Conservation (phyloP, 352 stramenopile genomes). For the Peronospora farinosa region DNA sequence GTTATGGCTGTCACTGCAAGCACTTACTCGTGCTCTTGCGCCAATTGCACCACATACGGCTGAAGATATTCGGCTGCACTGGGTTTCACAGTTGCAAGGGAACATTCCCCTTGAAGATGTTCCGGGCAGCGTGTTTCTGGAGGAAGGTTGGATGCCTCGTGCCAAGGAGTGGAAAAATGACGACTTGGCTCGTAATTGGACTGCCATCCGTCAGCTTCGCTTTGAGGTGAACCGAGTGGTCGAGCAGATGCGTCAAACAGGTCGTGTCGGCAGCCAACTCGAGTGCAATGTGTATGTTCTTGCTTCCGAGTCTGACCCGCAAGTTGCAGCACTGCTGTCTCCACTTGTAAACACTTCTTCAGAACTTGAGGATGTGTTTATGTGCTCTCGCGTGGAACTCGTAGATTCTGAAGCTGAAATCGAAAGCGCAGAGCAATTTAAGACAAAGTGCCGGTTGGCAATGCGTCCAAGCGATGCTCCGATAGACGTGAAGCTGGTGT, state of each 20-base stretch:
- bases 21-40: constrained; percentile 59
- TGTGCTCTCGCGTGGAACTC: constrained; percentile 61
- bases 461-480: constrained; percentile 33
- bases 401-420: constrained; percentile 33
- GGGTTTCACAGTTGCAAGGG: constrained; percentile 42
- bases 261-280: constrained; percentile 57
- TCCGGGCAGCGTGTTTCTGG: constrained; percentile 63
- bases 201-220: constrained; percentile 82
- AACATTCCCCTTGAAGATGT: constrained; percentile 47
- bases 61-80: constrained; percentile 94
- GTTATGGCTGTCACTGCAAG: constrained; percentile 58
- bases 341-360: constrained; percentile 10
- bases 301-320: constrained; percentile 32
- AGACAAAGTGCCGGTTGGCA: constrained; percentile 32
- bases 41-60: constrained; percentile 94
- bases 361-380: constrained; percentile 64
- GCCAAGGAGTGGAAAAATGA: constrained; percentile 47
- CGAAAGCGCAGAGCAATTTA: constrained; percentile 26
- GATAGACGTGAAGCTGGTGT: constrained; percentile 44
- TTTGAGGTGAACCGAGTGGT: constrained; percentile 75
- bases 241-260: constrained; percentile 56
- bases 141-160: constrained; percentile 54
- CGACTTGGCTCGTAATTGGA: constrained; percentile 75
- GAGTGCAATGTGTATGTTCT: constrained; percentile 69
- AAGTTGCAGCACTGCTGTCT: constrained; percentile 54